A percentile compares a stretch with the other conserved stretches of the same genome.
Evolutionary conservation across 352 stramenopile species (phyloP).

Genomic region (Albugo candida): DNA sequence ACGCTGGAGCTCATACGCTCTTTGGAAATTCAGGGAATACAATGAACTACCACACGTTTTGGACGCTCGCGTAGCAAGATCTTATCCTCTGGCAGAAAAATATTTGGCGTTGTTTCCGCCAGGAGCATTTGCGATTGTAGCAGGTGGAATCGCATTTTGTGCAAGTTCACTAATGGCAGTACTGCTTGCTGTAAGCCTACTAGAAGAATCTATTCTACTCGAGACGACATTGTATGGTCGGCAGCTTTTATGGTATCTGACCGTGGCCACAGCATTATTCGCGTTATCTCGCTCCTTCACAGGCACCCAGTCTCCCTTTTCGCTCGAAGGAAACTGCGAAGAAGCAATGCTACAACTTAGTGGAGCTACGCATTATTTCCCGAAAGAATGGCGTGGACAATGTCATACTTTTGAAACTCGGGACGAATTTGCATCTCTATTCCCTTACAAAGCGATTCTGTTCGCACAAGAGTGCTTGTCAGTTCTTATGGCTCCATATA

Average conservation of each 20-base stretch:
- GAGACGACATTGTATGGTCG: constrained; percentile 86
- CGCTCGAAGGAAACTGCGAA: constrained; percentile 61
- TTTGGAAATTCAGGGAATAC: constrained; percentile 93
- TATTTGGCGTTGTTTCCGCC: constrained; percentile 91
- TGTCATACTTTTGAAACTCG: constrained; percentile 76
- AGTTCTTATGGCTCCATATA: constrained; percentile 89
- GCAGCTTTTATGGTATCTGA: constrained; percentile 96
- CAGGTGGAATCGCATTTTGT: constrained; percentile 88
- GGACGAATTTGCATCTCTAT: constrained; percentile 78
- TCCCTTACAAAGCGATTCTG: constrained; percentile 88
- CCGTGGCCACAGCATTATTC: constrained; percentile 49
- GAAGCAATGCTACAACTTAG: constrained; percentile 71
- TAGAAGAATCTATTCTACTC: constrained; percentile 89
- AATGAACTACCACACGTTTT: constrained; percentile 96
- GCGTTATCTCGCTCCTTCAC: constrained; percentile 7
- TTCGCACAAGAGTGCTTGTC: constrained; percentile 87
- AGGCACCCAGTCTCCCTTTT: constrained; percentile 18
- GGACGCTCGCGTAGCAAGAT: constrained; percentile 83
- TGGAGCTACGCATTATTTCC: constrained; percentile 92
- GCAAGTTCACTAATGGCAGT: constrained; percentile 90
- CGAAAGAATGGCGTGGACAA: constrained; percentile 81
- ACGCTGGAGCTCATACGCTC: constrained; percentile 81
- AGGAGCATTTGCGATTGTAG: constrained; percentile 77
- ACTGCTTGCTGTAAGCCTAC: constrained; percentile 83
- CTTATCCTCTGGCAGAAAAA: constrained; percentile 79